phyloP scores from a whole-genome alignment of 192 early-diverging fungal species.

The Umbelopsis isabellina region DNA sequence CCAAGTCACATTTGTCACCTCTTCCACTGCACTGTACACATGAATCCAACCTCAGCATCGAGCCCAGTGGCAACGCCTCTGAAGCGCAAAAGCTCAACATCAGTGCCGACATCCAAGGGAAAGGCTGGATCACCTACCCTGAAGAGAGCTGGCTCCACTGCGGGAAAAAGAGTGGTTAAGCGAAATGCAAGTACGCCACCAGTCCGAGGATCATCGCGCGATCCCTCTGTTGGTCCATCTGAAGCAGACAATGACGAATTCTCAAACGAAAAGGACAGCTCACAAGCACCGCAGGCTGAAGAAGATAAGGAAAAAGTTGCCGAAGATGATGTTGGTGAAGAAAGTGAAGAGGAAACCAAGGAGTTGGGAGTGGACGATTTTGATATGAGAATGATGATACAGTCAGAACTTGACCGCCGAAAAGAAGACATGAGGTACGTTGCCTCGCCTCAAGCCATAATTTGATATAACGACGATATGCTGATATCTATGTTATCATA shows the following conservation, averaged over 20 bases:
- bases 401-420: slow-evolving; percentile 48
- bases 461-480: neutral
- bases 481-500: slow-evolving; percentile 25
- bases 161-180: slow-evolving; percentile 13
- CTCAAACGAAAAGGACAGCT: neutral
- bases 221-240: slow-evolving; percentile 14
- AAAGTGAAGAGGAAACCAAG: slow-evolving; percentile 55
- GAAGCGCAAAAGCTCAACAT: slow-evolving; percentile 9
- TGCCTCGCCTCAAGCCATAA: neutral
- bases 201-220: slow-evolving; percentile 2
- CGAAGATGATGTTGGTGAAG: slow-evolving; percentile 49
- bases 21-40: neutral
- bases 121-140: neutral
- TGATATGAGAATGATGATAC: slow-evolving; percentile 45
- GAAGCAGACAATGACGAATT: slow-evolving; percentile 1
- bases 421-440: slow-evolving; percentile 63
- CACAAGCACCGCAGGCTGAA: slow-evolving; percentile 23
- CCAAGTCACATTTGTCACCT: neutral
- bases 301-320: slow-evolving; percentile 18
- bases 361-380: slow-evolving; percentile 54
- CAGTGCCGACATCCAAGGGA: neutral
- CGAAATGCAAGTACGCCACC: slow-evolving; percentile 16
- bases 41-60: neutral
- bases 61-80: neutral
- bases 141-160: slow-evolving; percentile 11